Base-by-base conservation (phyloP, 2,329 filamentous ascomycete species). In the Beauveria bassiana region DNA sequence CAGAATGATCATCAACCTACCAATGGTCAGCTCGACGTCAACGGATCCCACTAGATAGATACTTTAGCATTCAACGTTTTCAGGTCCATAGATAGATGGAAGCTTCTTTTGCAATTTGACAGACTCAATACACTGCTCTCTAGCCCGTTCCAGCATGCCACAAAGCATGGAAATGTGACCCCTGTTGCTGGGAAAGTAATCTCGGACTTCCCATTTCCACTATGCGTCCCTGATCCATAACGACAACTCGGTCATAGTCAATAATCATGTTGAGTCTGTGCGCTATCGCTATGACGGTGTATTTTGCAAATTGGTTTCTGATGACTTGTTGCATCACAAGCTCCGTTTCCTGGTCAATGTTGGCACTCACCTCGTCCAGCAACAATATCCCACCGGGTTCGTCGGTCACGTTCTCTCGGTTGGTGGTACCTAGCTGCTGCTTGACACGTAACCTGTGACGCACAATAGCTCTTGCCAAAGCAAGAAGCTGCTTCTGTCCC, bases 401-500 rank as follows among this genome's bases (percentile, higher is more conserved):
- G 31, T 34, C 12, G 31, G 31, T 5, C 31, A 12, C 3, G 31
- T 34, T 34, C 31, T 12, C 31, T 12, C 31, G 31, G 4, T 34
- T 5, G 31, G 31, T 5, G 31, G 31, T 34, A 10, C 31, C 4
- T 34, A 14, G 31, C 31, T 31, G 31, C 10, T 31, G 31, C 31
- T 31, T 31, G 31, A 0, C 10, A 31, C 31, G 31, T 9, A 31
- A 1, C 10, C 31, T 31, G 31, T 31, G 31, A 31, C 31, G 31
- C 31, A 31, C 31, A 12, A 31, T 31, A 10, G 31, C 31, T 31
- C 10, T 31, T 12, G 31, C 59, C 5, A 63, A 50, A 1, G 52
- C 53, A 28, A 62, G n/a, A n/a, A 63, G 49, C 24, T 63, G 62
- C 16, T 45, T 34, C 45, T 64, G 62, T 5, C 59, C 62, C 6